These are phyloP conservation scores for Suhomyces tanzawaensis DNA, from an alignment of 805 yeast genomes.

Conservation along the genomic window DNA sequence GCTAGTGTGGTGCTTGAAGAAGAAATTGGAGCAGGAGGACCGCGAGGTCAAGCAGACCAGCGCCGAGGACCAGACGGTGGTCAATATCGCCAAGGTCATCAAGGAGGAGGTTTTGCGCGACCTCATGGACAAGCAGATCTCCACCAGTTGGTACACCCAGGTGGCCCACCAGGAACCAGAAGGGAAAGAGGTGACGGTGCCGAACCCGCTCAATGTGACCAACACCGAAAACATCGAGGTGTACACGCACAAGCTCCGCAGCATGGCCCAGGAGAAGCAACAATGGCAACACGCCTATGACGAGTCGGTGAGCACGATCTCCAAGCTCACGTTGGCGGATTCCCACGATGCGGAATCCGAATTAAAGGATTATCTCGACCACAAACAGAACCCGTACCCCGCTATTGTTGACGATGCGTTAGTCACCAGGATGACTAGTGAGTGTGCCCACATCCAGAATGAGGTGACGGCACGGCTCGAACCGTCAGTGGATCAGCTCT, in stretches of 20 bases:
- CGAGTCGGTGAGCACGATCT: constrained; percentile 16
- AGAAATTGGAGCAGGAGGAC: constrained; percentile 38
- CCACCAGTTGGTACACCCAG: constrained; percentile 64
- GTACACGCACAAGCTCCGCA: constrained; percentile 43
- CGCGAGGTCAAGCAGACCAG: constrained; percentile 10
- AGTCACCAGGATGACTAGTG: constrained; percentile 10
- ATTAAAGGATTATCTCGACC: constrained; percentile 12
- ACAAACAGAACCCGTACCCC: constrained; percentile 10
- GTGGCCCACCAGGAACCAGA: constrained; percentile 19
- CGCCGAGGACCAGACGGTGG: constrained; percentile 40
- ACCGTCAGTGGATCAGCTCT: constrained; percentile 37
- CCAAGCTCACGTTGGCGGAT: constrained; percentile 9
- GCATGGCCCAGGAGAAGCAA: constrained; percentile 44
- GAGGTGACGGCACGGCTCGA: constrained; percentile 20
- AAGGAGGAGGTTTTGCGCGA: constrained; percentile 62
- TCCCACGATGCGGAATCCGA: constrained; percentile 8
- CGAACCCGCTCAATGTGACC: constrained; percentile 59
- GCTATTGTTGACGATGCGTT: constrained; percentile 16
- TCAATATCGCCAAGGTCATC: constrained; percentile 58
- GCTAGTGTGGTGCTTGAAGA: constrained; percentile 63
- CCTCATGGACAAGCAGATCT: constrained; percentile 55
- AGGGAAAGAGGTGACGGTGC: constrained; percentile 37
- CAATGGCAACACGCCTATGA: constrained; percentile 43
- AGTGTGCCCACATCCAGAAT: constrained; percentile 11
- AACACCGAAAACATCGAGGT: constrained; percentile 48